Conservation (phyloP, 2,329 filamentous ascomycete species). For the Bipolaris oryzae region DNA sequence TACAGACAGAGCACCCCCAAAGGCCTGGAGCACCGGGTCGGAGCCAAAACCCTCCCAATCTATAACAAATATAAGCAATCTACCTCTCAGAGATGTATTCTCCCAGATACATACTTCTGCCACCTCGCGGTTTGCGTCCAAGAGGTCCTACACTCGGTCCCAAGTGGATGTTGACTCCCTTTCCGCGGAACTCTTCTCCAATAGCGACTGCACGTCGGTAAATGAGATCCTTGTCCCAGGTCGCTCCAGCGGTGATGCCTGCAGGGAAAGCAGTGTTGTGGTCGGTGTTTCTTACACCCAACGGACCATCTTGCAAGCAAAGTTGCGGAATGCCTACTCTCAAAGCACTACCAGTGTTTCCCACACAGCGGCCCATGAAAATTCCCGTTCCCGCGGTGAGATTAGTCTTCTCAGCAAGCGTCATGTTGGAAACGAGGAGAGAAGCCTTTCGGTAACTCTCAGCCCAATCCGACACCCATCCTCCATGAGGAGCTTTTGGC, state of each 20-base stretch:
- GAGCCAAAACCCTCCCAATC: slow-evolving; percentile 75
- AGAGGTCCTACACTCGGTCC: slow-evolving; percentile 74
- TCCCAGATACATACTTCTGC: slow-evolving; percentile 56
- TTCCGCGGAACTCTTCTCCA: slow-evolving; percentile 73
- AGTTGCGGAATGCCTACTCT: slow-evolving; percentile 75
- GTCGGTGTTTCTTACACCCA: slow-evolving; percentile 75
- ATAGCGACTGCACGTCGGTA: slow-evolving; percentile 70
- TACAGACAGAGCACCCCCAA: slow-evolving; percentile 79
- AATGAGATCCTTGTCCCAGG: slow-evolving; percentile 75
- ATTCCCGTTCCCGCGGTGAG: slow-evolving; percentile 73
- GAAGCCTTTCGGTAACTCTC: slow-evolving; percentile 74
- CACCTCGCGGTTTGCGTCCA: slow-evolving; percentile 66
- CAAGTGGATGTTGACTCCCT: slow-evolving; percentile 73
- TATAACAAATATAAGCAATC: slow-evolving; percentile 12
- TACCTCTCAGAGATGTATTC: background rate
- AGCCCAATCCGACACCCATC: slow-evolving; percentile 72
- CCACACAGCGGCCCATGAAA: slow-evolving; percentile 74
- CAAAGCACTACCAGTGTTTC: slow-evolving; percentile 74
- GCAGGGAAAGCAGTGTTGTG: slow-evolving; percentile 78
- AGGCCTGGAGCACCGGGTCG: slow-evolving; percentile 73
- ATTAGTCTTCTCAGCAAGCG: slow-evolving; percentile 79
- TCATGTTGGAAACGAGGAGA: slow-evolving; percentile 74
- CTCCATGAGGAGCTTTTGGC: slow-evolving; percentile 65
- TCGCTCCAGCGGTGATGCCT: slow-evolving; percentile 77
- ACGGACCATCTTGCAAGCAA: slow-evolving; percentile 67